Evolutionary conservation across 177 flowering plant genomes (phyloP), one percentile per base, ranked within the genome.

Genomic region (Vitis hybrid): DNA sequence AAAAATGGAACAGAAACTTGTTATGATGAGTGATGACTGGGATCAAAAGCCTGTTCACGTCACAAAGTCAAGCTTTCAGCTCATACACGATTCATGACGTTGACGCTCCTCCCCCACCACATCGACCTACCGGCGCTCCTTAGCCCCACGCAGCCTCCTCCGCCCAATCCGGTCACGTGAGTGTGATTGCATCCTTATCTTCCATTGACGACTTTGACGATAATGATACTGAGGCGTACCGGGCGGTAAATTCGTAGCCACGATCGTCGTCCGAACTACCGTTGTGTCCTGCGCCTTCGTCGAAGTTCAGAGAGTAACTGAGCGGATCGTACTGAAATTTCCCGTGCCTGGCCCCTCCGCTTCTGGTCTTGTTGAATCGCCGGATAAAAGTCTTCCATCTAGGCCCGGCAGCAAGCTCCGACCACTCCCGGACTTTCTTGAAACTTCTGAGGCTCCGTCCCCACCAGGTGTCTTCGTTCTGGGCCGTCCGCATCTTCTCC

Each of bases 341-440:
- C 21, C 77, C 80, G 58, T 68, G 75, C 68, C 72, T 52, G 39
- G 53, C 60, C 11, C 63, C 67, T 0, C 67, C 64, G 53, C 75
- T 63, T 31, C 64, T 59, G 14, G 67, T 78, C 59, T 80, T 63
- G 51, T 85, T 85, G 69, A 89, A 84, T 8, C 89, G 68, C 12
- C 92, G 78, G 3, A 89, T 87, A 62, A 89, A 89, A 0, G 93
- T 87, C 80, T 89, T 89, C 93, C 93, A 89, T 57, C 70, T 76
- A 1, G 93, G 90, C 0, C 93, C 90, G 3, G 93, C 93, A 22
- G 80, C 84, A 73, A 87, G 70, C 73, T 89, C 93, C 39, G 88
- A 85, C 90, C 88, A 87, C 73, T 86, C 93, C 1, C 90, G 74
- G 19, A 84, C 13, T 70, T 77, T 84, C 72, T 60, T 74, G 65